Percentiles rank a stretch among this genome's conserved stretches.
Evolutionary conservation across 371 early-diverging fungal genomes (phyloP).

Genomic region (Thermomucor indicae-seudaticae): DNA sequence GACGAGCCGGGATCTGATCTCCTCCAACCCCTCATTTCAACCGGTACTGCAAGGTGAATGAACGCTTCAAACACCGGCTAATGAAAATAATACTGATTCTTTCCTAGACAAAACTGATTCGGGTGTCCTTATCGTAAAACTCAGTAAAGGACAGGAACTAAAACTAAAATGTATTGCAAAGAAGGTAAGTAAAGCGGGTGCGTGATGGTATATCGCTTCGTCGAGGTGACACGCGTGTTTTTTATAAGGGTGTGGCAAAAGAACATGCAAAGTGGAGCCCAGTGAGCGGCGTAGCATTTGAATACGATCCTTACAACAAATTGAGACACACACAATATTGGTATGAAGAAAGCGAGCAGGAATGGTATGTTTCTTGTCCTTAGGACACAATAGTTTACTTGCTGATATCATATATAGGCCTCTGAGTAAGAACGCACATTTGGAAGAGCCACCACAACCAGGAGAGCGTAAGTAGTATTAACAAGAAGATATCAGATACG

Average conservation of each 20-base stretch:
- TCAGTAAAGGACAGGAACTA: slow-evolving; percentile 92
- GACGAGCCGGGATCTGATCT: slow-evolving; percentile 79
- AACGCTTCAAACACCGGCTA: background rate
- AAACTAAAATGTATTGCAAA: slow-evolving; percentile 84
- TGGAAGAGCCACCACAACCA: slow-evolving; percentile 61
- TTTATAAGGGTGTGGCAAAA: slow-evolving; percentile 83
- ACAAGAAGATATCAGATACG: background rate
- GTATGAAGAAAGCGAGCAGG: slow-evolving; percentile 86
- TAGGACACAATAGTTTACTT: background rate
- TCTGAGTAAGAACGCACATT: slow-evolving; percentile 67
- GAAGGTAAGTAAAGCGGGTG: slow-evolving; percentile 44
- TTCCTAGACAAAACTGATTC: slow-evolving; percentile 53
- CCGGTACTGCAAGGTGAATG: slow-evolving; percentile 68
- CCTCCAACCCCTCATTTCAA: slow-evolving; percentile 70
- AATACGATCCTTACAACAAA: slow-evolving; percentile 97
- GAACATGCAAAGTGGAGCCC: slow-evolving; percentile 99
- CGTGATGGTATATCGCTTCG: background rate
- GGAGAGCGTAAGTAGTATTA: slow-evolving; percentile 47
- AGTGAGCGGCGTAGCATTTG: slow-evolving; percentile 89
- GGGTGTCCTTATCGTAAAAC: slow-evolving; percentile 89
- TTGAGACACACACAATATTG: slow-evolving; percentile 93
- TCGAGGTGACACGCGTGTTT: background rate
- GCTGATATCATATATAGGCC: slow-evolving; percentile 44
- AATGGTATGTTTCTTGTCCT: slow-evolving; percentile 61
- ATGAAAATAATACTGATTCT: background rate